Evolutionary conservation across 768 basidiomycete species (phyloP).

Genomic region (Pholiota molesta): DNA sequence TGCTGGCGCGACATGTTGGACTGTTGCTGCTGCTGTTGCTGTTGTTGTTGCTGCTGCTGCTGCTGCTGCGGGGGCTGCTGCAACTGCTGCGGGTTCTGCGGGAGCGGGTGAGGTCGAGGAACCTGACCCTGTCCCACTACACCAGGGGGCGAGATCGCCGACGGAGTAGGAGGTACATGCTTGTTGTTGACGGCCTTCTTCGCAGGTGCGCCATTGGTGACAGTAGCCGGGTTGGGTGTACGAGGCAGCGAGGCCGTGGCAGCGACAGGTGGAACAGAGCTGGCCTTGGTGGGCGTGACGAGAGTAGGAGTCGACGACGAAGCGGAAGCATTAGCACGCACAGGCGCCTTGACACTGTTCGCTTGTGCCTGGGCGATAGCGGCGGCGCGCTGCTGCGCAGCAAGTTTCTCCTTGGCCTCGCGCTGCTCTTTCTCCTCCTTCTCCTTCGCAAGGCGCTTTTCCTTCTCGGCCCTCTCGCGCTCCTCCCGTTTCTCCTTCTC

Average conservation of each 20-base stretch:
- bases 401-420: constrained; percentile 34
- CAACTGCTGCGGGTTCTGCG: constrained; percentile 32
- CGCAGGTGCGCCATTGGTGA: constrained; percentile 27
- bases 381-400: constrained; percentile 50
- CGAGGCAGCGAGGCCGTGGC: constrained; percentile 38
- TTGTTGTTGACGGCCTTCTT: constrained; percentile 65
- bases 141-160: constrained; percentile 19
- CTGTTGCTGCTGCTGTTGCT: constrained; percentile 38
- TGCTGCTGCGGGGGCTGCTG: constrained; percentile 27
- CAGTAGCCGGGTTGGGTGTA: constrained; percentile 41
- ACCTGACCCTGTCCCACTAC: constrained; percentile 36
- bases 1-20: constrained; percentile 46
- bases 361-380: constrained; percentile 30
- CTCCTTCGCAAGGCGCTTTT: constrained; percentile 33
- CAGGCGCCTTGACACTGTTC: constrained; percentile 39
- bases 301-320: constrained; percentile 38
- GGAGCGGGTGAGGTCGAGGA: constrained; percentile 37
- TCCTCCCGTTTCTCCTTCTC: constrained; percentile 47
- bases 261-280: constrained; percentile 40
- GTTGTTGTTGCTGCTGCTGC: constrained; percentile 31
- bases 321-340: constrained; percentile 51
- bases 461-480: constrained; percentile 45
- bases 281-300: constrained; percentile 24
- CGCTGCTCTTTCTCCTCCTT: constrained; percentile 34
- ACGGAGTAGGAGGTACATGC: constrained; percentile 22